Evolutionary conservation across 495 filamentous ascomycete genomes (phyloP), one percentile per base, ranked within the genome.

Genomic region (Copromyces sp.): DNA sequence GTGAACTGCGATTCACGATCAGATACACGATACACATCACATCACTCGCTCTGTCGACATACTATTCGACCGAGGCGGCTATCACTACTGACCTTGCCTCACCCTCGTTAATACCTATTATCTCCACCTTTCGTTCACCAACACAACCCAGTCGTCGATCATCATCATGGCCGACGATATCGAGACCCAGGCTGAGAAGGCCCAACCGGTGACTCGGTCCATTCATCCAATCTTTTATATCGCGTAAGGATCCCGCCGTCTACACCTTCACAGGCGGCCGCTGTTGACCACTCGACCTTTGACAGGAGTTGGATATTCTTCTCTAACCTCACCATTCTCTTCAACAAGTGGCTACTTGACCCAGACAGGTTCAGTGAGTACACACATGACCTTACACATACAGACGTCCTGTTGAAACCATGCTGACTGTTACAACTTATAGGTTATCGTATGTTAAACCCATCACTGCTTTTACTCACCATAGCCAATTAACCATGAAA

Each of bases 341-440:
- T 97, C 88, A 97, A 98, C 87, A 97, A 97, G 84, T 94, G 91
- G 86, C 89, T 98, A 65, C 86, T 97, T 69, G 87, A 91, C 77
- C 89, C 86, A 74, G 84, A 86, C 76, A 87, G 90, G 70, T 97
- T 97, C 83, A 86, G 93, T 95, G 83, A 89, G 93, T 88, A 39
- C 38, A 69, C 70, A 20, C 41, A 20, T 68, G 40, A 17, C 37
- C 47, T 38, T 71, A 69, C 61, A 16, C 44, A 73, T 32, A 17
- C 35, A 41, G 6, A 16, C 9, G 11, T 29, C 14, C 7, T 29
- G 40, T 16, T 38, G 45, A 41, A 41, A 73, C 8, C 17, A 72
- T 72, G 73, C 75, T 77, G 73, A 74, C 74, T 40, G 47, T 69
- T 9, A 73, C 24, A n/a, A 1, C 17, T 40, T 12, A 8, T 41